Evolutionary conservation across 2,329 filamentous ascomycete species (phyloP).

Genomic region (Pestalotiopsis sp.): DNA sequence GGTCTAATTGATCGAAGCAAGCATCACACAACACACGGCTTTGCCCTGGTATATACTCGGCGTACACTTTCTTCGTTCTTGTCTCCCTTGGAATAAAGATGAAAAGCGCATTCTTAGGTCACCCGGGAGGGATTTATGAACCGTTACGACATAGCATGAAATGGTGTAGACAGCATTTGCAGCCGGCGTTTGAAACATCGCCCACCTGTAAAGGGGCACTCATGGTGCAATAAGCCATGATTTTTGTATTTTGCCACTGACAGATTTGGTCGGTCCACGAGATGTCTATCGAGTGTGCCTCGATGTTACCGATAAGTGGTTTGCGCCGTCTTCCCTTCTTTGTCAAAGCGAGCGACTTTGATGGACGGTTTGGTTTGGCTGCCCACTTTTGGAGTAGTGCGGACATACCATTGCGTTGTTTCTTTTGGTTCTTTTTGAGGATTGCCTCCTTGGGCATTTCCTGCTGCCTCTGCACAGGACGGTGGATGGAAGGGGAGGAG

Average conservation of each 20-base stretch:
- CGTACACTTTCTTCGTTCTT: constrained; percentile 2
- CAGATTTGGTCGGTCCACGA: constrained; percentile 14
- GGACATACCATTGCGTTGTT: constrained; percentile 22
- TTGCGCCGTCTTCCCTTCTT: constrained; percentile 21
- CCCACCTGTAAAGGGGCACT: constrained; percentile 15
- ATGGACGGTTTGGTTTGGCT: constrained; percentile 16
- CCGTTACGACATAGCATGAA: constrained; percentile 28
- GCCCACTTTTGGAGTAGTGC: constrained; percentile 29
- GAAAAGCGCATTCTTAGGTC: constrained; percentile 10
- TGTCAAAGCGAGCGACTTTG: constrained; percentile 23
- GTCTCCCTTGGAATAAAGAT: constrained; percentile 20
- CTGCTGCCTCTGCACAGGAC: not conserved
- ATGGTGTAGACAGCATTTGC: constrained; percentile 33
- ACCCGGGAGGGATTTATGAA: constrained; percentile 8
- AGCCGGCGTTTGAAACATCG: constrained; percentile 33
- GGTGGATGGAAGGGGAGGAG: not conserved
- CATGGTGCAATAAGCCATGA: not conserved
- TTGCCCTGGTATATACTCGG: constrained; percentile 25
- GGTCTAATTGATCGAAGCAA: constrained; percentile 37
- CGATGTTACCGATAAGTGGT: constrained; percentile 12
- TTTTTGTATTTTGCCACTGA: constrained; percentile 19
- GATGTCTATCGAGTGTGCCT: constrained; percentile 20
- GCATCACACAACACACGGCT: not conserved
- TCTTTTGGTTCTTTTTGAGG: constrained; percentile 10
- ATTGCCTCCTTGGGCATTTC: not conserved